A percentile compares a stretch with the other conserved stretches of the same genome.
phyloP scores from a whole-genome alignment of 2,329 filamentous ascomycete species.

The Leptographium radiaticola region DNA sequence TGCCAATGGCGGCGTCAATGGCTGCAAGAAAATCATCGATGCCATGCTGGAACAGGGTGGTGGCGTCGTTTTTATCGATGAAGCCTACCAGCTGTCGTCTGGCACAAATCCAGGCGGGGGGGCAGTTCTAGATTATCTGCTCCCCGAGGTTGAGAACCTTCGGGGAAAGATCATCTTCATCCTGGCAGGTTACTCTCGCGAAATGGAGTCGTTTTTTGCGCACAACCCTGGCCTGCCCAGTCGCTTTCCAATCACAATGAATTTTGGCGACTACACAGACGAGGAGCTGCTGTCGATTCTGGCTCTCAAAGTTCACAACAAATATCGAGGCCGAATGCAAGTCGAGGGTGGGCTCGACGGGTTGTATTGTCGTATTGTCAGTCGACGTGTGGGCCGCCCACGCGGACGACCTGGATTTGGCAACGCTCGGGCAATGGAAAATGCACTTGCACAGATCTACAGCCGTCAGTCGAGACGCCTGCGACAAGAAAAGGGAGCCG shows the following conservation, averaged over 20 bases:
- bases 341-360: conserved; percentile 45
- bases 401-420: conserved; percentile 57
- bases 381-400: conserved; percentile 45
- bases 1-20: conserved; percentile 46
- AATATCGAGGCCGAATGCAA: conserved; percentile 41
- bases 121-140: conserved; percentile 55
- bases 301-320: conserved; percentile 35
- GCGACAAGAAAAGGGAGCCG: conserved; percentile 9
- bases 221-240: conserved; percentile 62
- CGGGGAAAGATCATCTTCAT: conserved; percentile 58
- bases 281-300: conserved; percentile 51
- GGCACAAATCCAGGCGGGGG: conserved; percentile 43
- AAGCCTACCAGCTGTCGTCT: conserved; percentile 60
- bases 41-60: conserved; percentile 44
- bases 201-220: conserved; percentile 66
- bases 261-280: conserved; percentile 58
- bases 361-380: conserved; percentile 50
- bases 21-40: conserved; percentile 43
- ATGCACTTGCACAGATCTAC: conserved; percentile 18
- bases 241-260: conserved; percentile 51
- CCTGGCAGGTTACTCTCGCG: conserved; percentile 57
- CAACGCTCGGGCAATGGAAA: conserved; percentile 59
- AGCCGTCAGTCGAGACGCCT: background rate
- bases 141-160: conserved; percentile 61
- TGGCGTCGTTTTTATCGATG: conserved; percentile 65